Evolutionary conservation across 495 filamentous ascomycete species (phyloP).

Genomic region (Talaromyces thailandensis): DNA sequence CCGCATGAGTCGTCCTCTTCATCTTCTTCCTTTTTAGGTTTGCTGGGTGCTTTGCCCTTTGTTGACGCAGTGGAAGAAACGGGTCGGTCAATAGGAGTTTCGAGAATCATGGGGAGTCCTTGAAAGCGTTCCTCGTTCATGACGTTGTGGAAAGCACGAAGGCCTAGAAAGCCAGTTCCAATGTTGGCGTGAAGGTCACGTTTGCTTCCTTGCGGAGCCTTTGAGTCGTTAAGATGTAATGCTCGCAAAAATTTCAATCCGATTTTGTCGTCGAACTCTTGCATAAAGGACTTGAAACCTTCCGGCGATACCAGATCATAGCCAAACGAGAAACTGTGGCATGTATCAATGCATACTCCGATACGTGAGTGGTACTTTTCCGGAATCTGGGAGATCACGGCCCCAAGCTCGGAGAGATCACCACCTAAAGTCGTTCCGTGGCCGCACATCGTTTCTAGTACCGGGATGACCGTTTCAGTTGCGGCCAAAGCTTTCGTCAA

Average conservation of each 20-base stretch:
- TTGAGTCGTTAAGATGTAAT: slow-evolving; percentile 88
- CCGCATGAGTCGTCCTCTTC: slow-evolving; percentile 14
- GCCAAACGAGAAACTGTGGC: slow-evolving; percentile 87
- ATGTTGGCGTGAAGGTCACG: slow-evolving; percentile 92
- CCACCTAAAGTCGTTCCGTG: slow-evolving; percentile 80
- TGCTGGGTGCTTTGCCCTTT: background rate
- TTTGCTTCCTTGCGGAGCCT: slow-evolving; percentile 68
- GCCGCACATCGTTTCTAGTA: slow-evolving; percentile 94
- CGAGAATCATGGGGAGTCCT: slow-evolving; percentile 81
- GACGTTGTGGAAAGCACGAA: slow-evolving; percentile 82
- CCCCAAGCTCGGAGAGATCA: slow-evolving; percentile 73
- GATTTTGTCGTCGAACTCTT: slow-evolving; percentile 69
- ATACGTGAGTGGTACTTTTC: slow-evolving; percentile 71
- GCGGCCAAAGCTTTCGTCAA: slow-evolving; percentile 72
- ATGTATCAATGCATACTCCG: slow-evolving; percentile 93
- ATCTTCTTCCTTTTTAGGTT: slow-evolving; percentile 9
- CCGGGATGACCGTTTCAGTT: slow-evolving; percentile 65
- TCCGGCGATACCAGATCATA: slow-evolving; percentile 76
- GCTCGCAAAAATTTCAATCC: slow-evolving; percentile 74
- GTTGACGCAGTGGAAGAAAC: slow-evolving; percentile 30
- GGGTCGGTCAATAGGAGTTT: slow-evolving; percentile 79
- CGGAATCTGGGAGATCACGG: slow-evolving; percentile 65
- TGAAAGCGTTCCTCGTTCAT: slow-evolving; percentile 76
- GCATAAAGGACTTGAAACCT: slow-evolving; percentile 63
- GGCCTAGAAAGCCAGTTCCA: slow-evolving; percentile 81